phyloP scores from a whole-genome alignment of 2,329 filamentous ascomycete species.

The Rhinocladiella similis region DNA sequence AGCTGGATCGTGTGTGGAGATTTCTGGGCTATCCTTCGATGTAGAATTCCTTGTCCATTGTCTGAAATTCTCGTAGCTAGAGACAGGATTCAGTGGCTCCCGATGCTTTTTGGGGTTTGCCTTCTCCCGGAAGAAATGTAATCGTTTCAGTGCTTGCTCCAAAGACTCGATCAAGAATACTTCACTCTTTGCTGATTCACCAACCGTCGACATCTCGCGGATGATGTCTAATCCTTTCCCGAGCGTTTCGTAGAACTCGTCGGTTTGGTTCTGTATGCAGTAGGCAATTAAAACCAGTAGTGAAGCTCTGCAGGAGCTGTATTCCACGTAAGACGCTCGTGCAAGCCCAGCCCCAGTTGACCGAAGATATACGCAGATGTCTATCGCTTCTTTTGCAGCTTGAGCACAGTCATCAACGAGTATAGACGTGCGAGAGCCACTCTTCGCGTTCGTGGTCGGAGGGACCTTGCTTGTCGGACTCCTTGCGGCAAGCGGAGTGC shows the following conservation, averaged over 20 bases:
- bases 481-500: neutral
- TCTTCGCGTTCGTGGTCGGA: neutral
- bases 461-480: neutral
- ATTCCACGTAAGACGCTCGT: slow-evolving; percentile 57
- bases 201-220: slow-evolving; percentile 55
- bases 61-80: slow-evolving; percentile 5
- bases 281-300: slow-evolving; percentile 50
- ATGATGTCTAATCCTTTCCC: slow-evolving; percentile 53
- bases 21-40: neutral
- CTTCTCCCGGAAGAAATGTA: slow-evolving; percentile 46
- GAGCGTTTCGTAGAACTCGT: slow-evolving; percentile 47
- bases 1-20: neutral
- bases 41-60: slow-evolving; percentile 1
- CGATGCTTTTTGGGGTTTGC: slow-evolving; percentile 8
- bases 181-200: slow-evolving; percentile 54
- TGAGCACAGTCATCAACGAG: slow-evolving; percentile 56
- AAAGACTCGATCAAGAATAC: slow-evolving; percentile 56
- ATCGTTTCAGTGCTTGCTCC: slow-evolving; percentile 48
- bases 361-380: slow-evolving; percentile 52
- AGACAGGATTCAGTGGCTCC: neutral
- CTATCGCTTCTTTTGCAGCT: slow-evolving; percentile 53
- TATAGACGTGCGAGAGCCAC: slow-evolving; percentile 26
- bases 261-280: slow-evolving; percentile 41
- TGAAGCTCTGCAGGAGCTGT: slow-evolving; percentile 56
- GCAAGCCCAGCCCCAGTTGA: slow-evolving; percentile 53